Conservation (phyloP, 2,329 filamentous ascomycete genomes). For the Xylaria hypoxylon region DNA sequence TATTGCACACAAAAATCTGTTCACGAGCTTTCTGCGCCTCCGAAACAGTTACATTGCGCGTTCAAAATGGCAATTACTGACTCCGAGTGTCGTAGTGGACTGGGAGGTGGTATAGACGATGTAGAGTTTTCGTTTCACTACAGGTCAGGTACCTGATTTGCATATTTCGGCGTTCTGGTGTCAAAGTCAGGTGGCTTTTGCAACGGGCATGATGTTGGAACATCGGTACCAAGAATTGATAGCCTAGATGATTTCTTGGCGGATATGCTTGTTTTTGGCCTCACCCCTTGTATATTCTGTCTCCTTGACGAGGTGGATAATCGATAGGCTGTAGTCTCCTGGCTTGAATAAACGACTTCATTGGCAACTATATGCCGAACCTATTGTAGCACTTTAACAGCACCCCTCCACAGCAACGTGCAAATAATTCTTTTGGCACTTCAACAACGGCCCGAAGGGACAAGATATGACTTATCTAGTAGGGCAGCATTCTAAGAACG, state of each 20-base stretch:
- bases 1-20: too few relatives aligned
- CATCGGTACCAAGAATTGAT: conserved; percentile 15
- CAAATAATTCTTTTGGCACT: too few relatives aligned
- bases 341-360: not conserved
- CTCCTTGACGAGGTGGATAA: conserved; percentile 5
- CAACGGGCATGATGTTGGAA: conserved; percentile 16
- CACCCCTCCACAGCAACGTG: too few relatives aligned
- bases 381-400: not conserved
- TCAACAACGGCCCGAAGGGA: too few relatives aligned
- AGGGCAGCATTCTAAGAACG: not conserved
- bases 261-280: conserved; percentile 5
- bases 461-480: too few relatives aligned
- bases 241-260: conserved; percentile 16
- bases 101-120: conserved; percentile 59
- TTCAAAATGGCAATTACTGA: not conserved
- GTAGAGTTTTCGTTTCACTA: not conserved
- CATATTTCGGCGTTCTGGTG: conserved; percentile 24
- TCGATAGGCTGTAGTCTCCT: conserved; percentile 11
- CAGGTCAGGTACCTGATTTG: not conserved
- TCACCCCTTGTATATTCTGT: conserved; percentile 19
- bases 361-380: not conserved
- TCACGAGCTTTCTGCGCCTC: not conserved
- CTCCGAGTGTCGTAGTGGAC: conserved; percentile 55
- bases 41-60: not conserved
- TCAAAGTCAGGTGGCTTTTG: conserved; percentile 8